Evolutionary conservation across 129 eudicot genomes (phyloP).

Genomic region (Lactuca saligna): DNA sequence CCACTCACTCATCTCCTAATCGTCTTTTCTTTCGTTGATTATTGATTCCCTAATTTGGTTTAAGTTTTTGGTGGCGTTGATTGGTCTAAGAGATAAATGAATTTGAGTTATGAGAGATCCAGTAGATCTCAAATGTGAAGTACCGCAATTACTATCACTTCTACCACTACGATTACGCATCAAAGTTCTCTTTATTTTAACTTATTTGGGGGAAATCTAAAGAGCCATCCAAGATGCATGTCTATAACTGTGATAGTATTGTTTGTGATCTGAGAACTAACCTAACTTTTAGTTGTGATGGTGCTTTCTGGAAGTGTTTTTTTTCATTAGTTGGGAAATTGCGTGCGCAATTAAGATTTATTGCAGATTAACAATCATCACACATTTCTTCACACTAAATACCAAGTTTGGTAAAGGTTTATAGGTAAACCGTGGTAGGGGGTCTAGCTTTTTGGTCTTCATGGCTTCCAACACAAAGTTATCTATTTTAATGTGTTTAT

Average conservation of each 20-base stretch:
- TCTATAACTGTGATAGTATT: not conserved
- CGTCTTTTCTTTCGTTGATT: too few relatives aligned
- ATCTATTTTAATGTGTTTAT: constrained; percentile 13
- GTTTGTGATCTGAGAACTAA: constrained; percentile 19
- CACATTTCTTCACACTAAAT: not conserved
- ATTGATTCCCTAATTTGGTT: too few relatives aligned
- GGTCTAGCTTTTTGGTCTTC: constrained; percentile 1
- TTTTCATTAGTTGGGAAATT: too few relatives aligned
- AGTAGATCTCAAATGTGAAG: constrained; percentile 34
- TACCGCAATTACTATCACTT: too few relatives aligned
- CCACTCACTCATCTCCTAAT: too few relatives aligned
- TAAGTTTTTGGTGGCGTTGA: too few relatives aligned
- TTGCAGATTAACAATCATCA: constrained; percentile 6
- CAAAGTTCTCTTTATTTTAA: too few relatives aligned
- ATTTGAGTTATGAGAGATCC: constrained; percentile 33
- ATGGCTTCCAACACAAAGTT: too few relatives aligned
- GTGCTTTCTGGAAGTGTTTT: too few relatives aligned
- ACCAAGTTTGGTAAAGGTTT: not conserved
- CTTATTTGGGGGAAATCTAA: too few relatives aligned
- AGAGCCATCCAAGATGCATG: not conserved
- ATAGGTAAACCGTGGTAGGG: not conserved
- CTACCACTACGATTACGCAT: too few relatives aligned
- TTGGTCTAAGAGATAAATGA: not conserved
- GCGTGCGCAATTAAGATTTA: too few relatives aligned
- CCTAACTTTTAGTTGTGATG: not conserved